Evolutionary conservation across 805 yeast species (phyloP), one percentile per base, ranked within the genome.

Genomic region (Kodamaea jinghongensis): DNA sequence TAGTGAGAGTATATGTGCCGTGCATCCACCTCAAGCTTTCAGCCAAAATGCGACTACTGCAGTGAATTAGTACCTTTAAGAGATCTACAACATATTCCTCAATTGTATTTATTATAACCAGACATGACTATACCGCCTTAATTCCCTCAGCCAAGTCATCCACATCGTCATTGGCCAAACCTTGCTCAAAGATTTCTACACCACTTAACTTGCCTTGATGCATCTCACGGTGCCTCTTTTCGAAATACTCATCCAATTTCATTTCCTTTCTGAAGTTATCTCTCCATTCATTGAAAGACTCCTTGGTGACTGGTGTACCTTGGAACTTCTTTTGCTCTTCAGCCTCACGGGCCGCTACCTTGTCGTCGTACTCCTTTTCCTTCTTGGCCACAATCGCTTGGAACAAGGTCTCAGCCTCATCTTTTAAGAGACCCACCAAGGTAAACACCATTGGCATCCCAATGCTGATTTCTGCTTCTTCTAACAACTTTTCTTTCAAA

Each of bases 361-460:
- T 75, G 36, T 71, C 67, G 46, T 86, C 88, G 49, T 81, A 75
- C 46, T 63, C 61, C 40, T 72, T 71, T 52, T 86, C 90, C 27
- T 66, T 70, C 4, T 48, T 52, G 11, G 69, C 65, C 33, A 85
- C 67, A 48, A 82, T 81, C n/a, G 69, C 62, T 20, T 72, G 76
- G 53, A 87, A 86, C 47, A 78, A 54, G 16, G 61, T 62, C 52
- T 93, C 99, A 10, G 87, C 91, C 42, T 75, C 75, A 36, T 91
- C 98, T 54, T 91, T 91, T 39, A 89, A 70, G 6, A 79, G 69
- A 1, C 95, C 79, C 0, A 86, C 76, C 32, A 91, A 59, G 1
- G 96, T 78, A 62, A 90, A 93, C 4, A 91, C 75, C 48, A 89
- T 81, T n/a, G 96, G 96, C 75, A 91, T 83, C 1, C 99, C 99